Evolutionary conservation across 495 filamentous ascomycete genomes (phyloP).

Genomic region (Daldinia vernicosa): DNA sequence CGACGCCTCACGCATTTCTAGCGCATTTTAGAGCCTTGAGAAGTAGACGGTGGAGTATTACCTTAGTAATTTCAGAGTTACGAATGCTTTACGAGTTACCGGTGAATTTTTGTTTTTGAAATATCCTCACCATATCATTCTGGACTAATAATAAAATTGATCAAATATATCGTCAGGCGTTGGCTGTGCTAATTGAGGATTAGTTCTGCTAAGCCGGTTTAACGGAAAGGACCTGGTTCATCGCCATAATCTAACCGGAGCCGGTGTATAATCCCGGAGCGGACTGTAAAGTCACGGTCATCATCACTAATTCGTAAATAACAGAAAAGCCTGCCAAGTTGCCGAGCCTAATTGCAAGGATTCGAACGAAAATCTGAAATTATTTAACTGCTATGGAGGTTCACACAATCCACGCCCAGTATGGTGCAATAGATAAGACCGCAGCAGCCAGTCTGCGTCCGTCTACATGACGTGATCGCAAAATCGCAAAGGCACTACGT

Average conservation of each 20-base stretch:
- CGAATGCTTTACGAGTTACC: neutral
- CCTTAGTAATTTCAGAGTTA: neutral
- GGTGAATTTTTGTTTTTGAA: neutral
- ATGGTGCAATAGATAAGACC: slow-evolving; percentile 42
- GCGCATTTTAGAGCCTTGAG: neutral
- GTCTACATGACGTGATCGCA: slow-evolving; percentile 35
- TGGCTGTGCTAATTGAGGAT: neutral
- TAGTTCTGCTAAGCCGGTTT: neutral
- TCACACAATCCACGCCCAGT: slow-evolving; percentile 29
- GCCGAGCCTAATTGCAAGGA: neutral
- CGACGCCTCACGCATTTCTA: neutral
- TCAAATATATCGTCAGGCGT: neutral
- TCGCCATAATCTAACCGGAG: slow-evolving; percentile 1
- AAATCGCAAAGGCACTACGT: slow-evolving; percentile 12
- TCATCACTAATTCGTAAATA: neutral
- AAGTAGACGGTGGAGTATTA: neutral
- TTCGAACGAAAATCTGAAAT: neutral
- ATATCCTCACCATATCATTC: neutral
- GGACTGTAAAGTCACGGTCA: neutral
- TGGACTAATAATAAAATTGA: neutral
- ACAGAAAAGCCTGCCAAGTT: neutral
- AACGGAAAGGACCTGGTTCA: neutral
- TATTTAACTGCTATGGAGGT: neutral
- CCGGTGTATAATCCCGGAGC: slow-evolving; percentile 7
- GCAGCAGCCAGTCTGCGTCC: slow-evolving; percentile 29